Evolutionary conservation across 2,329 filamentous ascomycete genomes (phyloP), one percentile per base, ranked within the genome.

Genomic region (Fusarium sp.): DNA sequence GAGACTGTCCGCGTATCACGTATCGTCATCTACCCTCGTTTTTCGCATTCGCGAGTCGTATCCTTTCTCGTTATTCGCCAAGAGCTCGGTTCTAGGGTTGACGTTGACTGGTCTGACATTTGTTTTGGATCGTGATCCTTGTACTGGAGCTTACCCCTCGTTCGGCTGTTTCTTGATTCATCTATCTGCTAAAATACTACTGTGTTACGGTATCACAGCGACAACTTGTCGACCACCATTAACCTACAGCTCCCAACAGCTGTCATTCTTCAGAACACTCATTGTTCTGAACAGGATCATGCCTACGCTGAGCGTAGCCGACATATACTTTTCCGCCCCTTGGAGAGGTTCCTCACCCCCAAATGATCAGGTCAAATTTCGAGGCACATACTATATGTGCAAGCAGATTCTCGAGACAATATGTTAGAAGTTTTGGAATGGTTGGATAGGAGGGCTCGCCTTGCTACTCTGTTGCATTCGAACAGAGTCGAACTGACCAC

Each of bases 1-100:
- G 31, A 9, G n/a, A 65, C 35, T 62, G 17, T 56, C 65, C 56
- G 65, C 65, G 56, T 56, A 68, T 68, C 65, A 68, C 12, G 31
- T 67, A 60, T 60, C 35, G 17, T 18, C 38, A 36, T 38, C 35
- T 33, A 36, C 45, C 25, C 58, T 56, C 58, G 58, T 44, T 52
- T 22, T 39, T 50, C 13, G 42, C 45, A 62, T 62, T 53, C 47
- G 55, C 42, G 11, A 35, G 42, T 39, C 63, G 29, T 50, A 49
- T 36, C 41, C 56, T 63, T n/a, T 41, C 22, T 38, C 45, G 33
- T 33, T 41, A 50, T 41, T 68, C 64, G 65, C 65, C 45, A 39
- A 50, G 33, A 54, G 14, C 44, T 45, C 36, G 42, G 35, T 68
- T 49, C 33, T n/a, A 45, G 27, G 15, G 56, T 63, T 41, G 35